Evolutionary conservation across 306 rosid species (phyloP).

Genomic region (Inga leiocalycina): DNA sequence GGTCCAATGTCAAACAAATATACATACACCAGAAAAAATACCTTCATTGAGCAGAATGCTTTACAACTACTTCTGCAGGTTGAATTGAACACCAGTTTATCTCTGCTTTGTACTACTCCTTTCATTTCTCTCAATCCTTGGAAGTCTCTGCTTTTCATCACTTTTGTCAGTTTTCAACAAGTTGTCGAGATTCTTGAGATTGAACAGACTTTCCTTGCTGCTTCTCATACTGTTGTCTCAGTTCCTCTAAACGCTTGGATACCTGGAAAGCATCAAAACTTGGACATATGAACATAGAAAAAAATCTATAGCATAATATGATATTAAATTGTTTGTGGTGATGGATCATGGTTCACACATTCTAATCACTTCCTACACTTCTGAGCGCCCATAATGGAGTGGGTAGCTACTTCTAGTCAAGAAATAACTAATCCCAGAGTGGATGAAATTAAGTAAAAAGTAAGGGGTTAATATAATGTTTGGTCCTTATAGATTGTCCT

Average conservation of each 20-base stretch:
- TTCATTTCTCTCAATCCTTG: slow-evolving; percentile 26
- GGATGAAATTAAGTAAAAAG: background rate
- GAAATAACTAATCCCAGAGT: background rate
- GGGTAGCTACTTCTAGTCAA: background rate
- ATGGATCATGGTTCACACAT: background rate
- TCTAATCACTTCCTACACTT: slow-evolving; percentile 11
- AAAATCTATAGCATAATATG: background rate
- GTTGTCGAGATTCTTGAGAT: slow-evolving; percentile 37
- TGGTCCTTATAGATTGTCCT: too few relatives aligned
- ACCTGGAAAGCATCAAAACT: slow-evolving; percentile 50
- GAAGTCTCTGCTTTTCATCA: slow-evolving; percentile 37
- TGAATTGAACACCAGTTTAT: background rate
- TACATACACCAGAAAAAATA: background rate
- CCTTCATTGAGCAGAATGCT: background rate
- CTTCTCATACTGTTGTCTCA: slow-evolving; percentile 67
- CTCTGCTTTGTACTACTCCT: slow-evolving; percentile 13
- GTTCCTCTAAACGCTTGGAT: slow-evolving; percentile 74
- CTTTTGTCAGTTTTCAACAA: slow-evolving; percentile 39
- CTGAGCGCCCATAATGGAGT: background rate
- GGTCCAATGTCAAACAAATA: slow-evolving; percentile 21
- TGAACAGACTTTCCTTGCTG: slow-evolving; percentile 54
- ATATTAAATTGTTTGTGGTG: background rate
- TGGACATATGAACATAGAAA: background rate
- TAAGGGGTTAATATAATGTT: too few relatives aligned
- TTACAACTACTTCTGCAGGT: slow-evolving; percentile 14